Conservation (phyloP, 495 filamentous ascomycete species). For the Cercophora scortea region DNA sequence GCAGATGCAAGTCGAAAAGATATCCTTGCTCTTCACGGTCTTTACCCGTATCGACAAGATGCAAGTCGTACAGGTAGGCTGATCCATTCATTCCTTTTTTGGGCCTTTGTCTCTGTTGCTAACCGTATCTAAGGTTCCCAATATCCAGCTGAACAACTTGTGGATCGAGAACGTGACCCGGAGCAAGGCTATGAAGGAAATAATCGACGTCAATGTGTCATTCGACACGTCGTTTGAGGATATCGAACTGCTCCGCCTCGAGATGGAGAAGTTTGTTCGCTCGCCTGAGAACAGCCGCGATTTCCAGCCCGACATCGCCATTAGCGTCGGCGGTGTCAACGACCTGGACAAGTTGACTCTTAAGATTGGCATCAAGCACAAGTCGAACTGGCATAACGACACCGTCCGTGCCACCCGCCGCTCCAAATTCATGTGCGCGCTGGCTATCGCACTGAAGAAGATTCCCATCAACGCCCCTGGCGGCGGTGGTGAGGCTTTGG, state of each 20-base stretch:
- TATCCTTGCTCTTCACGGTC: constrained; percentile 88
- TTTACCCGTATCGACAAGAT: constrained; percentile 77
- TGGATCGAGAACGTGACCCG: constrained; percentile 93
- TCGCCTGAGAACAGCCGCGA: constrained; percentile 82
- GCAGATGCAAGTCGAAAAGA: constrained; percentile 80
- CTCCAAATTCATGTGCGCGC: constrained; percentile 94
- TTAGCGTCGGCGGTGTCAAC: constrained; percentile 70
- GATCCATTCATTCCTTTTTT: background rate
- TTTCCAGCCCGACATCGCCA: constrained; percentile 76
- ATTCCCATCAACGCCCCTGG: constrained; percentile 82
- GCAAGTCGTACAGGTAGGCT: constrained; percentile 63
- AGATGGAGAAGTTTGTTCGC: constrained; percentile 78
- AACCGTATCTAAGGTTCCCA: constrained; percentile 48
- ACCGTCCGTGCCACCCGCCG: constrained; percentile 71
- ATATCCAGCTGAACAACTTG: constrained; percentile 79
- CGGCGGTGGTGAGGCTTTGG: constrained; percentile 57
- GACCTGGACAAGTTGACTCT: constrained; percentile 86
- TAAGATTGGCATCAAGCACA: constrained; percentile 77
- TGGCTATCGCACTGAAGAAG: constrained; percentile 76
- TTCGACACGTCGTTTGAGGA: constrained; percentile 87
- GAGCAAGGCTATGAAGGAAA: constrained; percentile 86
- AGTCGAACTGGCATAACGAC: constrained; percentile 96
- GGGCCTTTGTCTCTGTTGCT: background rate
- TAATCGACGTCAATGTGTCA: constrained; percentile 65
- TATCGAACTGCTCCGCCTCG: constrained; percentile 68